Conservation (phyloP, 176 grass and related monocot species). For the Zea mays region DNA sequence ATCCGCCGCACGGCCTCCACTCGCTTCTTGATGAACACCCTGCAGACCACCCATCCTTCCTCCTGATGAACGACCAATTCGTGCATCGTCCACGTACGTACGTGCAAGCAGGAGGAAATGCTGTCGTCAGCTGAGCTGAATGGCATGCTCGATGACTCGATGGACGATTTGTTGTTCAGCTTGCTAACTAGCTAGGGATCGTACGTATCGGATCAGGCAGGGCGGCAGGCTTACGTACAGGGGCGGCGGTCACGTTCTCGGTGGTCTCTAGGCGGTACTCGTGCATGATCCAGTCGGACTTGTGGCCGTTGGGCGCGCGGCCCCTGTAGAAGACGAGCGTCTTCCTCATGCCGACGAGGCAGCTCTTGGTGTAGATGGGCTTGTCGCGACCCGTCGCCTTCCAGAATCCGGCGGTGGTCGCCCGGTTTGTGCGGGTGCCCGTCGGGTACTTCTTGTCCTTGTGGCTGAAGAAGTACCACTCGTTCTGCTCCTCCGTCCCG, state of each 20-base stretch:
- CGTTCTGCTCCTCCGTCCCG: conserved; percentile 85
- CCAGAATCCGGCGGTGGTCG: conserved; percentile 84
- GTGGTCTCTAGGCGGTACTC: conserved; percentile 92
- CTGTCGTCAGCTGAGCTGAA: neutral
- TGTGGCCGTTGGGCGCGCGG: conserved; percentile 87
- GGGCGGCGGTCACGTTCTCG: conserved; percentile 50
- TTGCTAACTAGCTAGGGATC: too few species aligned
- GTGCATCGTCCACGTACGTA: too few species aligned
- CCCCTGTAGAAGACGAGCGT: conserved; percentile 94
- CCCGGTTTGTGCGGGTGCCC: conserved; percentile 83
- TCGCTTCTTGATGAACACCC: conserved; percentile 84
- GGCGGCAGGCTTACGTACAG: conserved; percentile 35
- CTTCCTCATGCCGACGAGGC: conserved; percentile 88
- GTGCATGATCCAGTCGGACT: conserved; percentile 99
- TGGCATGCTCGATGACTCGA: neutral
- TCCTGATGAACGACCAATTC: conserved; percentile 41
- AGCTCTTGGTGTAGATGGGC: conserved; percentile 78
- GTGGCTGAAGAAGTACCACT: conserved; percentile 99
- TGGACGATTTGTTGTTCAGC: neutral
- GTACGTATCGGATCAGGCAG: neutral
- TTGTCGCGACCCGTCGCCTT: conserved; percentile 98
- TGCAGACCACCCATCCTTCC: conserved; percentile 96
- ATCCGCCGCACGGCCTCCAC: conserved; percentile 51
- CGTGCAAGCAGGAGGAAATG: neutral
- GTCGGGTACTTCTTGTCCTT: conserved; percentile 99